Conservation (phyloP, 2,329 filamentous ascomycete species). For the Curvularia verruculosa region DNA sequence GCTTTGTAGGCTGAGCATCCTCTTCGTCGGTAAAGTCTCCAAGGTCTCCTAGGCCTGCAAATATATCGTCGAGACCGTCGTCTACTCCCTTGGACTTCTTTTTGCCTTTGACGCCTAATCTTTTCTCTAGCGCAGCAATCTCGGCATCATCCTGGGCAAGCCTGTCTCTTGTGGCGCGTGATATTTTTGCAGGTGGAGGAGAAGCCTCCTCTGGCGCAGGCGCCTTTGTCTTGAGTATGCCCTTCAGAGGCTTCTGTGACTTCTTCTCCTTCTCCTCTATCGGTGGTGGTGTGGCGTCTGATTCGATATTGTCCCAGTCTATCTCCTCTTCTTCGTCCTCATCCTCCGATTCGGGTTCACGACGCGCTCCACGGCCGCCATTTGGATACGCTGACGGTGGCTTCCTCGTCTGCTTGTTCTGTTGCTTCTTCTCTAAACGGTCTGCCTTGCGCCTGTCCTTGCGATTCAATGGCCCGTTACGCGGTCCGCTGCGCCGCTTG, state of each 20-base stretch:
- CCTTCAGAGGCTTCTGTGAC: conserved; percentile 36
- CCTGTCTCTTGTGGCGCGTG: conserved; percentile 58
- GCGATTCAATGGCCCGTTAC: conserved; percentile 50
- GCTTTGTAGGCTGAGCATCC: conserved; percentile 58
- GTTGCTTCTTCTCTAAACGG: conserved; percentile 65
- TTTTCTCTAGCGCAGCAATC: conserved; percentile 85
- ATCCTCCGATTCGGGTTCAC: conserved; percentile 23
- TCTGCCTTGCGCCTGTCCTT: conserved; percentile 73
- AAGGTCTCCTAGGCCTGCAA: conserved; percentile 71
- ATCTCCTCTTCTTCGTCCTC: conserved; percentile 35
- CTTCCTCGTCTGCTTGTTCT: conserved; percentile 34
- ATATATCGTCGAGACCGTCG: conserved; percentile 80
- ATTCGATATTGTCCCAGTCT: conserved; percentile 43
- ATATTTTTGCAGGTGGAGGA: conserved; percentile 35
- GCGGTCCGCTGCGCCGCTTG: conserved; percentile 31
- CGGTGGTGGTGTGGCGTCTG: conserved; percentile 34
- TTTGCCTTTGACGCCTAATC: conserved; percentile 78
- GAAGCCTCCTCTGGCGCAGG: conserved; percentile 14
- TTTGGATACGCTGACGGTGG: conserved; percentile 25
- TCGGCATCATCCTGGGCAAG: conserved; percentile 84
- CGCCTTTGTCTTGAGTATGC: conserved; percentile 36
- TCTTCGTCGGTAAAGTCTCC: conserved; percentile 54
- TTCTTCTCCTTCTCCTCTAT: conserved; percentile 26
- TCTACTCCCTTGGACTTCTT: conserved; percentile 75
- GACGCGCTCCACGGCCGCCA: conserved; percentile 21